Evolutionary conservation across 139 green algal genomes (phyloP).

Genomic region (Volvox reticuliferus): DNA sequence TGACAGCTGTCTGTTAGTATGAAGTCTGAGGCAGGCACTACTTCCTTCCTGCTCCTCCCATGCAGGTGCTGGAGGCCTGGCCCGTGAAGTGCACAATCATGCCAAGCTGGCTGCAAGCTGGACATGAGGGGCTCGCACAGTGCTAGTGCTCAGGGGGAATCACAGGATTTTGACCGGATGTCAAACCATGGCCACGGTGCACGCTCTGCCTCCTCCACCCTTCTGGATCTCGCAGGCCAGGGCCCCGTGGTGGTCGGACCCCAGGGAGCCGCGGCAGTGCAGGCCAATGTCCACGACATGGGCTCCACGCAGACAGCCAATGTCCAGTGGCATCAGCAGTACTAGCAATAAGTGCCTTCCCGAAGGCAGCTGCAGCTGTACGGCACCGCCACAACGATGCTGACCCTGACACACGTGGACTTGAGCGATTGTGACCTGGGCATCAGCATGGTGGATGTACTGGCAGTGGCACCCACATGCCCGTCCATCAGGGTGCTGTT

Average conservation of each 20-base stretch:
- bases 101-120: constrained; percentile 29
- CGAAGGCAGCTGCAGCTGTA: neutral
- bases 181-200: constrained; percentile 1
- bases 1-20: too few species aligned
- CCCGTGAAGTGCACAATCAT: constrained; percentile 25
- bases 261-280: neutral
- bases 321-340: neutral
- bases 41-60: neutral
- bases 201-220: neutral
- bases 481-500: neutral
- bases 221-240: constrained; percentile 24
- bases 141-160: constrained; percentile 36
- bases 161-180: constrained; percentile 37
- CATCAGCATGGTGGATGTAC: constrained; percentile 10
- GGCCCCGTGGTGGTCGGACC: constrained; percentile 34
- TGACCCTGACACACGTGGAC: constrained; percentile 26
- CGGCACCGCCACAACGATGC: constrained; percentile 4
- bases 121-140: constrained; percentile 1
- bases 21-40: too few species aligned
- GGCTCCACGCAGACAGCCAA: neutral
- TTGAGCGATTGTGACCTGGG: constrained; percentile 28
- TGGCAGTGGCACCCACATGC: neutral
- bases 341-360: neutral
- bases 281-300: neutral
- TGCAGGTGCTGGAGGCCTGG: constrained; percentile 27